A percentile compares a stretch with the other conserved stretches of the same genome.
Conservation (phyloP, 306 rosid species). For the Prinsepia uniflora region DNA sequence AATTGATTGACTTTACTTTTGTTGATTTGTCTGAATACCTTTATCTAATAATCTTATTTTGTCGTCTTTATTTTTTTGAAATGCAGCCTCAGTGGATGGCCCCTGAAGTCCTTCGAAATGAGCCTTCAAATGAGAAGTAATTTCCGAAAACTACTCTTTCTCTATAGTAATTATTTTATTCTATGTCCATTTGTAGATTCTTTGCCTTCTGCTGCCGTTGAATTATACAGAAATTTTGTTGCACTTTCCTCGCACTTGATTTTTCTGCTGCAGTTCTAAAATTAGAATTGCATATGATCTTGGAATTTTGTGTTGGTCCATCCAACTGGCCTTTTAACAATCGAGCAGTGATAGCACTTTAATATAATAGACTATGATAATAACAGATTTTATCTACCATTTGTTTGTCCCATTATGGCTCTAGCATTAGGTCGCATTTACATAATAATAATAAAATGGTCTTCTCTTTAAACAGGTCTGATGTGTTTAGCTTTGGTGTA, state of each 20-base stretch:
- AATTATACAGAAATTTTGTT: neutral
- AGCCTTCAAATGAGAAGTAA: constrained; percentile 78
- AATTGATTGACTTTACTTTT: neutral
- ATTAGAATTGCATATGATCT: neutral
- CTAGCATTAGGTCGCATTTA: neutral
- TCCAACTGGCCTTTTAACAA: neutral
- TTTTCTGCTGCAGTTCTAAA: neutral
- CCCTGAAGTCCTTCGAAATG: constrained; percentile 74
- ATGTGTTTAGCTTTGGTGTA: constrained; percentile 76
- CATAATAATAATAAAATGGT: neutral
- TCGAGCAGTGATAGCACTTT: neutral
- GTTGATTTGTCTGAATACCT: neutral
- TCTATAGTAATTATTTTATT: neutral
- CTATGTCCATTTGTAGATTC: neutral
- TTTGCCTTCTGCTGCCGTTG: neutral
- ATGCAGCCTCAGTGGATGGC: constrained; percentile 91
- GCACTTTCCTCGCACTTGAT: neutral
- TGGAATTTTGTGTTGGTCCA: neutral
- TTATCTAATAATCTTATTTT: constrained; percentile 1
- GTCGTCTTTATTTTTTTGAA: constrained; percentile 11
- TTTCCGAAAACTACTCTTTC: constrained; percentile 20
- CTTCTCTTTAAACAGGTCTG: constrained; percentile 47
- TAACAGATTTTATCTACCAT: neutral
- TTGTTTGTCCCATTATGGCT: neutral
- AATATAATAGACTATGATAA: neutral